Percentiles rank a stretch among this genome's conserved stretches.
Conservation (phyloP, 805 yeast species). For the Candida palmyrensis region DNA sequence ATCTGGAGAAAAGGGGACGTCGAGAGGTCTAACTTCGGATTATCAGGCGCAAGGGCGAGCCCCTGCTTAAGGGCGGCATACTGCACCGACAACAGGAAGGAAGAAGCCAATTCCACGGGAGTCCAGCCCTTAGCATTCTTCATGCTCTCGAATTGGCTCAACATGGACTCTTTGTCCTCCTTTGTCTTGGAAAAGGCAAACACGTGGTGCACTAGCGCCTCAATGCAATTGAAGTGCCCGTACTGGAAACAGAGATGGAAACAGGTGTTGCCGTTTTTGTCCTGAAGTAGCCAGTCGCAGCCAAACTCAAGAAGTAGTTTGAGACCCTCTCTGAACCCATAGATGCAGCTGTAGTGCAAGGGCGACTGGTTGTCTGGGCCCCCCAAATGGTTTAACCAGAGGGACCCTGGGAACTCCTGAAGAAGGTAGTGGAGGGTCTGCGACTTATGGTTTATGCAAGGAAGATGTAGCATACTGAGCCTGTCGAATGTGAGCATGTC, state of each 20-base stretch:
- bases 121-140: slow-evolving; percentile 28
- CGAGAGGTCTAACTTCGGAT: neutral
- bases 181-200: slow-evolving; percentile 1
- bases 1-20: neutral
- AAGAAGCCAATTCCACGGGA: slow-evolving; percentile 26
- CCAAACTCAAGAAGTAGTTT: slow-evolving; percentile 37
- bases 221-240: slow-evolving; percentile 28
- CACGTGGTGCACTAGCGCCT: slow-evolving; percentile 17
- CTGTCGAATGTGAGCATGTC: slow-evolving; percentile 36
- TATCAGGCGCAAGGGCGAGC: slow-evolving; percentile 3
- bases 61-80: slow-evolving; percentile 21
- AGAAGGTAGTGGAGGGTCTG: slow-evolving; percentile 40
- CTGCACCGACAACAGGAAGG: slow-evolving; percentile 20
- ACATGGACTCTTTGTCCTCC: slow-evolving; percentile 3
- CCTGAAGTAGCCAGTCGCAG: slow-evolving; percentile 27
- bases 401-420: slow-evolving; percentile 36
- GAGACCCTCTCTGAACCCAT: slow-evolving; percentile 33
- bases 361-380: slow-evolving; percentile 31
- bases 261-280: slow-evolving; percentile 31
- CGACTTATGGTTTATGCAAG: slow-evolving; percentile 25
- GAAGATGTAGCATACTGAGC: slow-evolving; percentile 31
- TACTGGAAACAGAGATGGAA: slow-evolving; percentile 35
- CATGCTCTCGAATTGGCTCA: slow-evolving; percentile 16
- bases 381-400: slow-evolving; percentile 34
- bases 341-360: slow-evolving; percentile 29